Conservation (phyloP, 2,329 filamentous ascomycete genomes). For the Alternaria brassicae region DNA sequence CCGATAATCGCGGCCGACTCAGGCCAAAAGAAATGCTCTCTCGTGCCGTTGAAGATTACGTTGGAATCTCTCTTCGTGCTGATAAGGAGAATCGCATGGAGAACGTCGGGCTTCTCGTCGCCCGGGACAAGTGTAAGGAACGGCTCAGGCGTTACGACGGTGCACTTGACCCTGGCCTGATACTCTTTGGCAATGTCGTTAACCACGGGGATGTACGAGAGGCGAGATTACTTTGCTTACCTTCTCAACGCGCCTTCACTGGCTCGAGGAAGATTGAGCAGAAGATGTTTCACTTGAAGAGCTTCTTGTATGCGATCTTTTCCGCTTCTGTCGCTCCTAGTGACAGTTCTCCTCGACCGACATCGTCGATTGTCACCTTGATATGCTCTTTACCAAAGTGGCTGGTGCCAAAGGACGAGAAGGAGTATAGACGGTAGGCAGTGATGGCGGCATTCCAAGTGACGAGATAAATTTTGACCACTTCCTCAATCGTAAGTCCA, state of each 20-base stretch:
- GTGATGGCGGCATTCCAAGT: neutral
- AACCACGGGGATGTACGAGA: neutral
- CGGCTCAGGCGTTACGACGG: neutral
- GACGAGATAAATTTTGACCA: neutral
- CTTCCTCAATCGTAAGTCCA: neutral
- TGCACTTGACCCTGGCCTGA: neutral
- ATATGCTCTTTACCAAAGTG: neutral
- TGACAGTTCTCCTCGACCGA: neutral
- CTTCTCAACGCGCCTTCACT: neutral
- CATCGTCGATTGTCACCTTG: neutral
- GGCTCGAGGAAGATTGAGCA: neutral
- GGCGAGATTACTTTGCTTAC: neutral
- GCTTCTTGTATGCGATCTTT: neutral
- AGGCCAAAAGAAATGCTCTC: neutral
- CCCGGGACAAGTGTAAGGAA: neutral
- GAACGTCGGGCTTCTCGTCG: neutral
- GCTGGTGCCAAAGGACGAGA: neutral
- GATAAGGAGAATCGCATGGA: neutral
- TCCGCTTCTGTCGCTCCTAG: neutral
- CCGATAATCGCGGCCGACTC: neutral
- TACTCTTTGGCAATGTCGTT: neutral
- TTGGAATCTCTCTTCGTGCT: neutral
- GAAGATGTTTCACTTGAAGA: neutral
- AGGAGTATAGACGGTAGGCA: neutral
- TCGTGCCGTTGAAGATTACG: neutral